Evolutionary conservation across 2,329 filamentous ascomycete genomes (phyloP).

Genomic region (Periglandula ipomoeae): DNA sequence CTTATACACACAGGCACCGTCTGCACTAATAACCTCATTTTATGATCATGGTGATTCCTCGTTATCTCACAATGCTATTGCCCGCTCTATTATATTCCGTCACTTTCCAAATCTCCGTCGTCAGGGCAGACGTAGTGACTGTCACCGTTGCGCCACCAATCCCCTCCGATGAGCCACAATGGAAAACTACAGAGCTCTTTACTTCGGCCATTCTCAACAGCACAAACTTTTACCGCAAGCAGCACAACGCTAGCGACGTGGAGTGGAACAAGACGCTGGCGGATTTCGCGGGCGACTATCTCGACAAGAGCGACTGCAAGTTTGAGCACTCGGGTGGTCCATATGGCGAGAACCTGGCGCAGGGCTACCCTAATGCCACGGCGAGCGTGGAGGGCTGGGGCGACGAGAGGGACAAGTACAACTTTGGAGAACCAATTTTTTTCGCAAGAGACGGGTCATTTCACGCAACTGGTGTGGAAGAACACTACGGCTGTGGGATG

Average conservation of each 20-base stretch:
- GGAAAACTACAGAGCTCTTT: constrained; percentile 22
- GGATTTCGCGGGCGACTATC: constrained; percentile 42
- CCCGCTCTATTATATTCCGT: not conserved
- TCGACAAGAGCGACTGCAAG: constrained; percentile 29
- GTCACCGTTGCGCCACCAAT: constrained; percentile 2
- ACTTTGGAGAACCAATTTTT: constrained; percentile 8
- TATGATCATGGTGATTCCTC: no score
- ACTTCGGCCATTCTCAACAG: constrained; percentile 49
- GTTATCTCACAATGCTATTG: not conserved
- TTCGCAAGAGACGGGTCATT: constrained; percentile 14
- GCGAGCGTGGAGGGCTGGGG: constrained; percentile 10
- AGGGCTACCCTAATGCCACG: not conserved
- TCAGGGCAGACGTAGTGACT: not conserved
- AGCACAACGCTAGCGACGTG: constrained; percentile 51
- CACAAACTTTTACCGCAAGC: constrained; percentile 55
- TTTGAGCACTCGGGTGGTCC: constrained; percentile 52
- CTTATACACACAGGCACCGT: no score
- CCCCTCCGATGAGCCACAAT: constrained; percentile 6
- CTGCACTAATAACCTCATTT: not conserved
- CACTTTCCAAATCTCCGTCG: not conserved
- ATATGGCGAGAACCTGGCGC: constrained; percentile 24
- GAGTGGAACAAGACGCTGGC: constrained; percentile 58
- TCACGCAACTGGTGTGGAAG: constrained; percentile 24
- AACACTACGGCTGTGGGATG: constrained; percentile 18
- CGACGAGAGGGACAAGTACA: constrained; percentile 9